phyloP scores from a whole-genome alignment of 1,139 yeast species.

The Saccharomycopsis hybrid region DNA sequence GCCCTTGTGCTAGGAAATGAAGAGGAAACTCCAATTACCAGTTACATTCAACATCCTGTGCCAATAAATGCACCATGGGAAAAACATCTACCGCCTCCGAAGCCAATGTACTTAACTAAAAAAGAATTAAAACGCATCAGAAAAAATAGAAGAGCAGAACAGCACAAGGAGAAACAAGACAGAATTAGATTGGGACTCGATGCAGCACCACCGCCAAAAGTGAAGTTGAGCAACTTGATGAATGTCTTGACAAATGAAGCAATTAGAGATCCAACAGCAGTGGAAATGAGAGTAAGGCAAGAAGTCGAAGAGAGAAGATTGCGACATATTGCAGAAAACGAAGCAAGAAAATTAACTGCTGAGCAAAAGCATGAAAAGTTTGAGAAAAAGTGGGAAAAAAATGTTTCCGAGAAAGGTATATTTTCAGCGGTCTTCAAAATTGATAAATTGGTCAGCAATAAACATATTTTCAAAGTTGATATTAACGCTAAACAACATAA shows the following conservation, averaged over 20 bases:
- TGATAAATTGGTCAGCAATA: slow-evolving; percentile 49
- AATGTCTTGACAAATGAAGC: slow-evolving; percentile 80
- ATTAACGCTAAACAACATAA: slow-evolving; percentile 70
- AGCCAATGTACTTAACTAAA: slow-evolving; percentile 62
- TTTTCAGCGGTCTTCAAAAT: slow-evolving; percentile 57
- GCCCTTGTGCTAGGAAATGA: slow-evolving; percentile 21
- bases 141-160: slow-evolving; percentile 59
- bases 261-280: slow-evolving; percentile 83
- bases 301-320: slow-evolving; percentile 61
- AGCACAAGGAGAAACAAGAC: slow-evolving; percentile 68
- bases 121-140: slow-evolving; percentile 71
- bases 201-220: slow-evolving; percentile 87
- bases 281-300: slow-evolving; percentile 63
- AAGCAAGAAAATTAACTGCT: slow-evolving; percentile 51
- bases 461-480: slow-evolving; percentile 67
- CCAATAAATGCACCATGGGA: slow-evolving; percentile 57
- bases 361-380: slow-evolving; percentile 48
- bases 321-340: slow-evolving; percentile 59
- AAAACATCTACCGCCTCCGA: slow-evolving; percentile 35
- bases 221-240: slow-evolving; percentile 76
- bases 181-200: slow-evolving; percentile 73
- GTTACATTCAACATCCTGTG: slow-evolving; percentile 76
- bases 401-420: slow-evolving; percentile 48
- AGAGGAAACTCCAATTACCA: slow-evolving; percentile 37
- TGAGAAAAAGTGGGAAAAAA: slow-evolving; percentile 39